Percentiles rank a stretch among this genome's conserved stretches.
Conservation (phyloP, 1,139 yeast species). For the Hemisphaericaspora xylanilytica region DNA sequence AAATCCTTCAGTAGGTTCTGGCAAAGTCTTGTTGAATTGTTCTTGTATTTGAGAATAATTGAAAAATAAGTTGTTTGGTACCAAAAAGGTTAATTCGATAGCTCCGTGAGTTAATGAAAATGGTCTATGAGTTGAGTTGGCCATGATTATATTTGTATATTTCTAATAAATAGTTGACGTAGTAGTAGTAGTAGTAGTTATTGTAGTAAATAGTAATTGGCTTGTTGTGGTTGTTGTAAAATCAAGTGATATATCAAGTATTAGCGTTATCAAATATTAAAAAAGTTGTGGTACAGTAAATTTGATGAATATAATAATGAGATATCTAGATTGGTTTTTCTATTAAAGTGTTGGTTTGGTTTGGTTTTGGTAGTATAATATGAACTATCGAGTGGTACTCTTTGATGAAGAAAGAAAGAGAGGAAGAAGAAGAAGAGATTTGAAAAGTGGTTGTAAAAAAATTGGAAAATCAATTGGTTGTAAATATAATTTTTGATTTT, state of each 20-base stretch:
- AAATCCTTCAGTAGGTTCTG: conserved; percentile 77
- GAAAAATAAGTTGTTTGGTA: conserved; percentile 78
- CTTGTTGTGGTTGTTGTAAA: conserved; percentile 1
- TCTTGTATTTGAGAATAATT: conserved; percentile 85
- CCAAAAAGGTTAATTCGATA: conserved; percentile 82
- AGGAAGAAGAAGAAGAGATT: neutral
- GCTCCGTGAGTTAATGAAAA: conserved; percentile 81
- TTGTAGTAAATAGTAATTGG: neutral
- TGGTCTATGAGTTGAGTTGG: conserved; percentile 47
- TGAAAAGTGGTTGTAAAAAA: conserved; percentile 1
- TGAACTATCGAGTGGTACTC: neutral
- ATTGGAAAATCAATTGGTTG: neutral
- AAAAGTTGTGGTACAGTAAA: conserved; percentile 2
- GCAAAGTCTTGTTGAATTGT: conserved; percentile 75
- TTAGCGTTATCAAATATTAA: neutral
- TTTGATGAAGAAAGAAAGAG: neutral
- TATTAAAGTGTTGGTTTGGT: neutral
- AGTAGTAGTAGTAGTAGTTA: too few species aligned
- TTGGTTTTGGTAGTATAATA: neutral
- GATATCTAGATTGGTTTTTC: neutral
- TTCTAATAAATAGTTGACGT: neutral
- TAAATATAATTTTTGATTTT: neutral
- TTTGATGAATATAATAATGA: neutral
- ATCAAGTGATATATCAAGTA: neutral
- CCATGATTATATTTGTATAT: neutral